Conservation (phyloP, 2,329 filamentous ascomycete species). For the Xylariaceae sp. region DNA sequence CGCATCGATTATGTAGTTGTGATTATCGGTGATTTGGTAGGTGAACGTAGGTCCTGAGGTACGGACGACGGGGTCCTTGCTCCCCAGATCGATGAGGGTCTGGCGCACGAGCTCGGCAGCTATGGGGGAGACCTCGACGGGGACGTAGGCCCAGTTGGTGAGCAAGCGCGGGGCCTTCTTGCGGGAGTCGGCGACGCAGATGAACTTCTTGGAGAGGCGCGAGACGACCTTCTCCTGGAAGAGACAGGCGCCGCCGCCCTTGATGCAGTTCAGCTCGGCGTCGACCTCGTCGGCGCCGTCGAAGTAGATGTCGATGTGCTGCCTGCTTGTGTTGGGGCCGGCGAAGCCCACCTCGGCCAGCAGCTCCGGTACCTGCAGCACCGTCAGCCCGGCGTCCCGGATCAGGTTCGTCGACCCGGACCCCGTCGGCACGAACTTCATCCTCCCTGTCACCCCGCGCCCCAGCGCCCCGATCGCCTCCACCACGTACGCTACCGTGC, state of each 20-base stretch:
- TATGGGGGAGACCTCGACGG: slow-evolving; percentile 91
- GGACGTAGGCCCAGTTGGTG: slow-evolving; percentile 80
- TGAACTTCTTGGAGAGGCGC: slow-evolving; percentile 80
- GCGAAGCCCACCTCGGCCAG: slow-evolving; percentile 56
- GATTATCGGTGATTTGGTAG: slow-evolving; percentile 85
- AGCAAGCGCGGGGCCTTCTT: slow-evolving; percentile 82
- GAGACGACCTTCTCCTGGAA: slow-evolving; percentile 98
- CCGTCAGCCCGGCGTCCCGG: slow-evolving; percentile 74
- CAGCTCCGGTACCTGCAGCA: slow-evolving; percentile 79
- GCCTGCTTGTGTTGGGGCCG: slow-evolving; percentile 51
- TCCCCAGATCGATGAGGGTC: slow-evolving; percentile 76
- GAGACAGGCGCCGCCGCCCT: slow-evolving; percentile 95
- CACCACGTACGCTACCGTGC: slow-evolving; percentile 85
- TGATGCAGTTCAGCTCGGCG: slow-evolving; percentile 93
- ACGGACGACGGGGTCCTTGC: slow-evolving; percentile 72
- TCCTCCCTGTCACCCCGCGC: slow-evolving; percentile 60
- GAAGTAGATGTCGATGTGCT: slow-evolving; percentile 85
- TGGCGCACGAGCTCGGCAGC: slow-evolving; percentile 78
- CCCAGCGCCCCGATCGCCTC: slow-evolving; percentile 75
- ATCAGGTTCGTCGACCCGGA: slow-evolving; percentile 91
- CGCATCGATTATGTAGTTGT: slow-evolving; percentile 90
- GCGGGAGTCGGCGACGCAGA: slow-evolving; percentile 90
- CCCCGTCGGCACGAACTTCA: slow-evolving; percentile 91
- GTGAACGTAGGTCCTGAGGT: slow-evolving; percentile 78
- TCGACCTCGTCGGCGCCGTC: slow-evolving; percentile 98